Evolutionary conservation across 2,329 filamentous ascomycete species (phyloP).

Genomic region (Stachybotrys elegans): DNA sequence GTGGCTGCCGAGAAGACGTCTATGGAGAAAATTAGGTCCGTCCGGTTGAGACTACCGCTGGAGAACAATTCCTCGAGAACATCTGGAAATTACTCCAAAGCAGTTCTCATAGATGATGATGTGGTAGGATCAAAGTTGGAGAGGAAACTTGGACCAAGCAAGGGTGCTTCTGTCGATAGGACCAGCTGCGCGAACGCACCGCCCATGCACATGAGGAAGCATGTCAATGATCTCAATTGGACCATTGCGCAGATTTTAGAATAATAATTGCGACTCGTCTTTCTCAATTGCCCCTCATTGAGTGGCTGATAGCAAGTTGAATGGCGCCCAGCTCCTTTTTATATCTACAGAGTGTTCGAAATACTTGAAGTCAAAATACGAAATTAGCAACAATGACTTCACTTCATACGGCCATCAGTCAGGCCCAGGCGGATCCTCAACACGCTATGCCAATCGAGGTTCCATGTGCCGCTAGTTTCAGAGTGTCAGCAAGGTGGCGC

Average conservation of each 20-base stretch:
- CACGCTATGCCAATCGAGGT: not conserved
- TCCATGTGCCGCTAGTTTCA: not conserved
- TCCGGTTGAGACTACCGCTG: conserved; percentile 6
- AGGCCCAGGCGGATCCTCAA: not conserved
- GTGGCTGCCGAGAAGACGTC: conserved; percentile 14
- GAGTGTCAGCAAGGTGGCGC: no score
- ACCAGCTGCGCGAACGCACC: conserved; percentile 2
- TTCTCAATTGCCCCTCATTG: not conserved
- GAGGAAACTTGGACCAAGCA: conserved; percentile 15
- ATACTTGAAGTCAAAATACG: not conserved
- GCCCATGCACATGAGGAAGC: not conserved
- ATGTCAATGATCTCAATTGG: not conserved
- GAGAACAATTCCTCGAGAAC: conserved; percentile 10
- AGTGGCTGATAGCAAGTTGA: not conserved
- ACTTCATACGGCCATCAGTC: no score
- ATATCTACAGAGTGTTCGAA: not conserved
- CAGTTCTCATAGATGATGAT: conserved; percentile 4
- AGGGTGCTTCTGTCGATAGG: conserved; percentile 9
- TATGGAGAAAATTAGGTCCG: conserved; percentile 10
- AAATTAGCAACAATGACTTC: no score
- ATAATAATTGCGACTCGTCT: not conserved
- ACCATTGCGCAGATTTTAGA: not conserved
- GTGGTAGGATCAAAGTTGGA: conserved; percentile 14
- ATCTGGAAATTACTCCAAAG: conserved; percentile 9
- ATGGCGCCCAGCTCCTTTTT: no score